Conservation (phyloP, 2,329 filamentous ascomycete genomes). For the Stemphylium vesicarium region DNA sequence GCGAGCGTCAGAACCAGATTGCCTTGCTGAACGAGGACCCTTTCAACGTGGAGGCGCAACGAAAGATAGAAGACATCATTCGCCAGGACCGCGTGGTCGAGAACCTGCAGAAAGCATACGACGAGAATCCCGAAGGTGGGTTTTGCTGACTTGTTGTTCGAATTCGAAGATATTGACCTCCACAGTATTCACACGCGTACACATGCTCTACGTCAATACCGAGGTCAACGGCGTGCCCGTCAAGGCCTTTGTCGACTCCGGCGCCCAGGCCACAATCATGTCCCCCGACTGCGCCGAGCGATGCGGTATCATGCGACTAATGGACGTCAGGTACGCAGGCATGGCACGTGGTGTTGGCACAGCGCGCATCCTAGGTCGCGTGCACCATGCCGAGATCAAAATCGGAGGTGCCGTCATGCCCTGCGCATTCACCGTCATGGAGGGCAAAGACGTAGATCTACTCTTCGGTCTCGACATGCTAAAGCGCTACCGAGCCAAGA, state of each 20-base stretch:
- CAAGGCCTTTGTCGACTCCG: conserved; percentile 96
- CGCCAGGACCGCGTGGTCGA: conserved; percentile 92
- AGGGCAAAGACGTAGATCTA: conserved; percentile 94
- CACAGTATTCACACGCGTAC: conserved; percentile 88
- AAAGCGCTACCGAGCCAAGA: conserved; percentile 90
- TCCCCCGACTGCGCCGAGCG: conserved; percentile 88
- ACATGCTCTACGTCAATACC: conserved; percentile 95
- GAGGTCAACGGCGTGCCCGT: conserved; percentile 92
- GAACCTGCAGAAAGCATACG: conserved; percentile 95
- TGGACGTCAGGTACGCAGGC: conserved; percentile 90
- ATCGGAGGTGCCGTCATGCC: conserved; percentile 86
- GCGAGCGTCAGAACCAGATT: conserved; percentile 82
- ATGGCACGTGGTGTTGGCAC: conserved; percentile 94
- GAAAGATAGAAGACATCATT: conserved; percentile 95
- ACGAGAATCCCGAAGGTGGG: conserved; percentile 94
- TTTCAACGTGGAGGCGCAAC: conserved; percentile 90
- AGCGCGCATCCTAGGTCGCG: conserved; percentile 89
- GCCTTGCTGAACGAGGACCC: conserved; percentile 88
- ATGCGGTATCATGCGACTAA: conserved; percentile 94
- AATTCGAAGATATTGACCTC: conserved; percentile 29
- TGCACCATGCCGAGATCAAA: conserved; percentile 93
- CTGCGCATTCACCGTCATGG: conserved; percentile 99
- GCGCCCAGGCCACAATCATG: conserved; percentile 98
- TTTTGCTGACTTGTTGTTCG: too few relatives aligned
- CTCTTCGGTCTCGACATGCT: conserved; percentile 95